Percentiles rank a stretch among this genome's conserved stretches.
phyloP scores from a whole-genome alignment of 805 yeast species.

The Limtongia smithiae region DNA sequence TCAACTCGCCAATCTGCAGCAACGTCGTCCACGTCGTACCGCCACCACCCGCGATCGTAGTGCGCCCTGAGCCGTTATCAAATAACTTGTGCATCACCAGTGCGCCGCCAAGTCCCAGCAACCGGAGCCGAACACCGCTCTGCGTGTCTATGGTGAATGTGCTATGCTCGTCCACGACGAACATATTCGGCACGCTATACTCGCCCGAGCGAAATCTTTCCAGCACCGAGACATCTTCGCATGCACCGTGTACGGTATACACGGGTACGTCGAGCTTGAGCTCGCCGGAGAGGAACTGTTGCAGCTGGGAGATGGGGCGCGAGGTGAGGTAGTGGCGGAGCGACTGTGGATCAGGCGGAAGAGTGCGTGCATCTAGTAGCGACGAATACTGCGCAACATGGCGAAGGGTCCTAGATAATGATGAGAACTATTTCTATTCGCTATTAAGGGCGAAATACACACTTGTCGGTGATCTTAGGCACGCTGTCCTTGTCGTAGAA shows the following conservation, averaged over 20 bases:
- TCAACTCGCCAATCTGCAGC: constrained; percentile 64
- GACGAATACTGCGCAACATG: constrained; percentile 68
- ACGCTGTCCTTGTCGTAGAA: constrained; percentile 62
- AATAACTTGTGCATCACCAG: constrained; percentile 63
- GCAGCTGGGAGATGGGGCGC: constrained; percentile 48
- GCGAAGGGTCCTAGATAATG: constrained; percentile 38
- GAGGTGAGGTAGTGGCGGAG: constrained; percentile 27
- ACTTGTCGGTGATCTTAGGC: constrained; percentile 52
- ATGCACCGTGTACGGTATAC: constrained; percentile 71
- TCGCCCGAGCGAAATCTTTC: constrained; percentile 57
- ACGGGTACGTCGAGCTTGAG: constrained; percentile 54
- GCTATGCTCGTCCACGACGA: constrained; percentile 57
- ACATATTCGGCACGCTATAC: constrained; percentile 53
- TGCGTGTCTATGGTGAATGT: constrained; percentile 44
- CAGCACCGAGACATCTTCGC: constrained; percentile 68
- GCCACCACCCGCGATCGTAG: constrained; percentile 53
- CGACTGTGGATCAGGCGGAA: constrained; percentile 47
- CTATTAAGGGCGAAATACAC: constrained; percentile 34
- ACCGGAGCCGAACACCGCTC: constrained; percentile 47
- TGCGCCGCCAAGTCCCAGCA: constrained; percentile 73
- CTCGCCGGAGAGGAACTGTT: constrained; percentile 47
- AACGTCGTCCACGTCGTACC: constrained; percentile 75
- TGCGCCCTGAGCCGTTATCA: constrained; percentile 54
- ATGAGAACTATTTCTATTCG: constrained; percentile 4
- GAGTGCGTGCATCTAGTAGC: constrained; percentile 47